Percentiles rank a stretch among this genome's conserved stretches.
phyloP scores from a whole-genome alignment of 176 grass and related monocot genomes.

The Leersia perrieri region DNA sequence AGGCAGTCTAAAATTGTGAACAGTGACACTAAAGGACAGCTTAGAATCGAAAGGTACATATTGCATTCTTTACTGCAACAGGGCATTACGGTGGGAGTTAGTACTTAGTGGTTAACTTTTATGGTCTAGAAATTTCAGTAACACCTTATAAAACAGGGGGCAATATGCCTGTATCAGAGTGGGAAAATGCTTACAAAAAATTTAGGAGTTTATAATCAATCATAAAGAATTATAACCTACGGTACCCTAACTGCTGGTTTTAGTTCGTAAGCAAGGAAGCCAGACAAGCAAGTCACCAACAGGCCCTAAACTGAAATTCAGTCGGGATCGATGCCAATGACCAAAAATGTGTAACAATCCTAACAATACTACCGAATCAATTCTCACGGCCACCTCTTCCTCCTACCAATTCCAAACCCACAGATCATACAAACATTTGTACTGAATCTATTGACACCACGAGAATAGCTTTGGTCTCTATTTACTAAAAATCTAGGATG shows the following conservation, averaged over 20 bases:
- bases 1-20: not conserved
- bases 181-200: not conserved
- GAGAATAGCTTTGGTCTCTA: not conserved
- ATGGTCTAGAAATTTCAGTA: not conserved
- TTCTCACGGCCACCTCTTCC: not conserved
- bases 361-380: not conserved
- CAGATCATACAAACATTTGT: conserved; percentile 7
- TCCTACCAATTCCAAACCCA: not conserved
- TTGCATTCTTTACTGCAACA: not conserved
- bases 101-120: not conserved
- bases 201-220: not conserved
- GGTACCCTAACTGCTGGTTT: not conserved
- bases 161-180: not conserved
- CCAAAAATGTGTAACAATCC: not conserved
- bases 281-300: not conserved
- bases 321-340: not conserved
- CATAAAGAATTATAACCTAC: not conserved
- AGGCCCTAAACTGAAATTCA: not conserved
- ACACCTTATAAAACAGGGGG: not conserved
- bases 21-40: not conserved
- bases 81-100: not conserved
- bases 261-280: not conserved
- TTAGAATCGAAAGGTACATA: not conserved
- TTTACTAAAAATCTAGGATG: not conserved
- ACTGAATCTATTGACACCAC: not conserved